Evolutionary conservation across 129 eudicot species (phyloP), one percentile per base, ranked within the genome.

Genomic region (Pseudognaphalium luteoalbum): DNA sequence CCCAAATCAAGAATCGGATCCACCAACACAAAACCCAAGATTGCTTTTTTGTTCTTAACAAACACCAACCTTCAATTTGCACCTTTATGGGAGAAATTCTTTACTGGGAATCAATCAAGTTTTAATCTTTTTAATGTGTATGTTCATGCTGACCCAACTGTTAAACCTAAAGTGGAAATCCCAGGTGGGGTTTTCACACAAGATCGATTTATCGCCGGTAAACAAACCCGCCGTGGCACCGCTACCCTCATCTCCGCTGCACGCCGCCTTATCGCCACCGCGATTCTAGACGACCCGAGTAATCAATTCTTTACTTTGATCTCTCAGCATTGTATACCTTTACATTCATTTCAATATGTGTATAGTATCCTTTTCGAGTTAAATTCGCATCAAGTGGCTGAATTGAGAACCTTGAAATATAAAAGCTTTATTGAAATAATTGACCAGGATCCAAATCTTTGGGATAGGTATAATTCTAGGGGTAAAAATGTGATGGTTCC

Each of bases 201-300:
- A 3, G 78, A 82, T 54, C 77, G 83, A 16, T 60, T 85, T 22
- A 90, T 92, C 21, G 81, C 86, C 1, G 44, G 85, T 3, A 85
- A 88, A 71, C 60, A 80, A 29, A 92, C 98, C 5, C 81, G 80
- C 58, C 81, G 98, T 11, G 85, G 90, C 25, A 81, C 92, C 5
- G 83, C 98, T 0, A 88, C 94, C 11, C 83, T 92, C 4, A 85
- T 92, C 78, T 80, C 98, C 51, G 98, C 98, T 37, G 94, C 94
- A 0, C 88, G 93, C 41, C 85, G 98, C 66, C 87, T 92, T 12
- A 71, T 92, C 11, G 96, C 98, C 64, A 86, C 74, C 39, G 98
- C 98, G 0, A 58, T 92, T 34, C 77, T 90, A 0, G 89, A 92
- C 22, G 98, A 92, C 64, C 88, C 87, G 0, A 12, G 76, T 1